Percentiles rank a stretch among this genome's conserved stretches.
Conservation (phyloP, 2,329 filamentous ascomycete species). For the Xylariaceae sp. region DNA sequence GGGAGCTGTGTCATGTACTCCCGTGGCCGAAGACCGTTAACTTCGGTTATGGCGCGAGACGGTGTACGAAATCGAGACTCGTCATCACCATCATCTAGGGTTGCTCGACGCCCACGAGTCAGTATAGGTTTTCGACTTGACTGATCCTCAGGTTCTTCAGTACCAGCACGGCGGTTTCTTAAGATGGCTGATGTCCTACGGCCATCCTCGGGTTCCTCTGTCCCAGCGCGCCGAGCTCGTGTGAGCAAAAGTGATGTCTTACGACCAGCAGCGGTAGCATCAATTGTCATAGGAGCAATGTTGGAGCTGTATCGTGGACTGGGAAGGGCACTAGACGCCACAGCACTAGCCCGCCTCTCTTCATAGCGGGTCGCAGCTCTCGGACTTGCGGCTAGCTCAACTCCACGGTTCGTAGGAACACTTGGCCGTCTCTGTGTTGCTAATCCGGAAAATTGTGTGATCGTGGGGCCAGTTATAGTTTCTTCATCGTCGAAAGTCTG, state of each 20-base stretch:
- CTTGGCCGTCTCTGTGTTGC: slow-evolving; percentile 48
- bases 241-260: slow-evolving; percentile 60
- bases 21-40: slow-evolving; percentile 47
- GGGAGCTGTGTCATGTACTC: slow-evolving; percentile 49
- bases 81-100: slow-evolving; percentile 56
- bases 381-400: slow-evolving; percentile 50
- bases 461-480: slow-evolving; percentile 51
- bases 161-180: slow-evolving; percentile 51
- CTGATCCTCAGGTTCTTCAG: slow-evolving; percentile 54
- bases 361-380: slow-evolving; percentile 58
- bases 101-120: slow-evolving; percentile 53
- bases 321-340: slow-evolving; percentile 52
- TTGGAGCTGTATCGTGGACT: slow-evolving; percentile 50
- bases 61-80: slow-evolving; percentile 59
- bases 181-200: slow-evolving; percentile 53
- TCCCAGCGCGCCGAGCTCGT: slow-evolving; percentile 53
- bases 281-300: slow-evolving; percentile 47
- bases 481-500: slow-evolving; percentile 38
- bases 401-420: slow-evolving; percentile 46
- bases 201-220: slow-evolving; percentile 59
- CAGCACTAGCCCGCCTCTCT: slow-evolving; percentile 56
- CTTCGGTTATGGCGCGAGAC: slow-evolving; percentile 64
- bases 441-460: slow-evolving; percentile 48
- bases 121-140: slow-evolving; percentile 50
- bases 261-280: slow-evolving; percentile 47